Percentiles rank a stretch among this genome's conserved stretches.
Conservation (phyloP, 1,139 yeast species). For the Magnusiomyces tetraspermus region DNA sequence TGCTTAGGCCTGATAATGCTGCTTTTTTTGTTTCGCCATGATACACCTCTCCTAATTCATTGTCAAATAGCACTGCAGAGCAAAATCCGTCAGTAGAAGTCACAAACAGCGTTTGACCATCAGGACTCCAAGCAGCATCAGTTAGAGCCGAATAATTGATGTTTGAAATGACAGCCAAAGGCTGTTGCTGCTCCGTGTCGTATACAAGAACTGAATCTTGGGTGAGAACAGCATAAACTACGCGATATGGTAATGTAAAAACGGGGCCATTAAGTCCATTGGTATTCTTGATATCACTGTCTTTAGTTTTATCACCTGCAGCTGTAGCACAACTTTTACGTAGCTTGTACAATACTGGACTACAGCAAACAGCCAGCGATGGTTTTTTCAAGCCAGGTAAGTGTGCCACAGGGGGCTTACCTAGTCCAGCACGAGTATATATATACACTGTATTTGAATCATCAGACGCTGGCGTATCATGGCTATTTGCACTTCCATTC, state of each 20-base stretch:
- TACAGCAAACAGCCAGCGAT: slow-evolving; percentile 71
- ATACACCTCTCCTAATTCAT: slow-evolving; percentile 43
- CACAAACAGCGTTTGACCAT: slow-evolving; percentile 61
- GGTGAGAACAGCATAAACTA: slow-evolving; percentile 89
- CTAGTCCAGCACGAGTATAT: slow-evolving; percentile 60
- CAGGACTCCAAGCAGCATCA: slow-evolving; percentile 73
- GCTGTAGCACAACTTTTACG: slow-evolving; percentile 20
- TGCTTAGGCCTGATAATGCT: not conserved
- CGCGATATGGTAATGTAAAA: slow-evolving; percentile 57
- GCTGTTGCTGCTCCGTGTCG: slow-evolving; percentile 60
- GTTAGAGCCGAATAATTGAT: slow-evolving; percentile 84
- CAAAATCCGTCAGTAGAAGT: slow-evolving; percentile 96
- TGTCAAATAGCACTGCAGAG: slow-evolving; percentile 49
- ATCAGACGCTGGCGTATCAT: slow-evolving; percentile 21
- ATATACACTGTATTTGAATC: slow-evolving; percentile 65
- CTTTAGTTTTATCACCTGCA: not conserved
- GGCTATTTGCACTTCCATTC: slow-evolving; percentile 7
- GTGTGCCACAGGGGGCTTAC: slow-evolving; percentile 61
- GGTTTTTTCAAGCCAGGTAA: slow-evolving; percentile 76
- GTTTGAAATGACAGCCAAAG: slow-evolving; percentile 67
- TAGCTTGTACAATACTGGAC: slow-evolving; percentile 51
- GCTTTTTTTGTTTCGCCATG: slow-evolving; percentile 11
- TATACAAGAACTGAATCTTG: slow-evolving; percentile 78
- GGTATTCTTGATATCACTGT: not conserved
- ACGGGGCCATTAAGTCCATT: slow-evolving; percentile 22